Evolutionary conservation across 2,329 filamentous ascomycete genomes (phyloP), one percentile per base, ranked within the genome.

Genomic region (Colletotrichum viniferum): DNA sequence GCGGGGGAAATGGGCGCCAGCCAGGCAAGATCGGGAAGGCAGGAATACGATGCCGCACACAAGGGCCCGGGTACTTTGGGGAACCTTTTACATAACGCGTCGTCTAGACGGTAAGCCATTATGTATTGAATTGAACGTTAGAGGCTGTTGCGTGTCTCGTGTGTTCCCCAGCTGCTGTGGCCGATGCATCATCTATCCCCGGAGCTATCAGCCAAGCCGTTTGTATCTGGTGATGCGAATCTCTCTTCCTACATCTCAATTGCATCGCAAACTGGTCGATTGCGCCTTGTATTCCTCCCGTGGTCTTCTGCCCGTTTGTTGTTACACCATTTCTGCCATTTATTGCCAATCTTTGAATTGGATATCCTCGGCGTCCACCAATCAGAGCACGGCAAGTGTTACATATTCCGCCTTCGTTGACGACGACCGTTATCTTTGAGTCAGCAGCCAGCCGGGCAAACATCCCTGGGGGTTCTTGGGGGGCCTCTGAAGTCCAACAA

Each of bases 1-100:
- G 56, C 56, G 30, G 18, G 36, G 24, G 30, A 16, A 36, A 32
- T 7, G 32, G 16, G 14, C 12, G n/a, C 62, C 26, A 24, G 32
- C 72, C 68, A 73, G 55, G 62, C 62, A 64, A 26, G 56, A 68
- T 75, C 56, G 56, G 69, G 69, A 73, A 73, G 62, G 73, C 67
- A 64, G 18, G 28, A 14, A 30, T 32, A 16, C 71, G 8, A 48
- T 56, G 26, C 26, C 30, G 34, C 67, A 62, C 58, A 63, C 18
- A 26, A 55, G 18, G 34, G 21, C 56, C 14, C 56, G 12, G 21
- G 21, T 26, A 52, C 32, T 36, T 36, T 63, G 30, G 43, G 43
- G n/a, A 52, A 52, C 43, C 55, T 61, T 61, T 69, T 34, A 56
- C 6, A 24, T 48, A n/a, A 58, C 30, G 8, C 60, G 26, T 66